A percentile compares a stretch with the other conserved stretches of the same genome.
Evolutionary conservation across 2,329 filamentous ascomycete genomes (phyloP).

Genomic region (Penicillium janthinellum): DNA sequence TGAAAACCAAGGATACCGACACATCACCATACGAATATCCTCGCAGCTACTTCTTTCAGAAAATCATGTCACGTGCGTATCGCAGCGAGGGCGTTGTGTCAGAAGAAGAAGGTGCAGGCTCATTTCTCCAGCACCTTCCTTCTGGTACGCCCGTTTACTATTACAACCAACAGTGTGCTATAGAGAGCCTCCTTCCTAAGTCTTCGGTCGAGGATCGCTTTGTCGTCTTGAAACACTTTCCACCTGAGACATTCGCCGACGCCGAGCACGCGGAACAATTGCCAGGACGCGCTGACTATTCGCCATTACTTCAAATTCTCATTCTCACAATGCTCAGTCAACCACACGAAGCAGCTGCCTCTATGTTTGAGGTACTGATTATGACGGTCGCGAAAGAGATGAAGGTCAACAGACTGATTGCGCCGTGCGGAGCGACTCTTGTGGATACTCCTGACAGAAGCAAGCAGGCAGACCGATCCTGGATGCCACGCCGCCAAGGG

Average conservation of each 20-base stretch:
- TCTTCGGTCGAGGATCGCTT: constrained; percentile 10
- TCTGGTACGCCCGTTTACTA: constrained; percentile 9
- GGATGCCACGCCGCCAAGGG: not conserved
- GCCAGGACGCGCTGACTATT: constrained; percentile 10
- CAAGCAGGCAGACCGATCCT: constrained; percentile 12
- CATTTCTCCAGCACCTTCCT: constrained; percentile 6
- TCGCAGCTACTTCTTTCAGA: not conserved
- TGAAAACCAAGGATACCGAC: too few species aligned
- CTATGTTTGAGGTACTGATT: not conserved
- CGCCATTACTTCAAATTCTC: constrained; percentile 7
- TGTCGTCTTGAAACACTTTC: constrained; percentile 7
- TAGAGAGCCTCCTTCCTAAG: constrained; percentile 1
- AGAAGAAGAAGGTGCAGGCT: not conserved
- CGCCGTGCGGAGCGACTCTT: not conserved
- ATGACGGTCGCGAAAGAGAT: not conserved
- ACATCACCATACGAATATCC: not conserved
- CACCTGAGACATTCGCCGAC: not conserved
- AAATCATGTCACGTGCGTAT: not conserved
- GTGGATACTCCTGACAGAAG: constrained; percentile 4
- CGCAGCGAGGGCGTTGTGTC: constrained; percentile 2
- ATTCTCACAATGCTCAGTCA: constrained; percentile 6
- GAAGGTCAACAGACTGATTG: not conserved
- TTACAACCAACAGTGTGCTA: not conserved
- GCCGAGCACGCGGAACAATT: not conserved
- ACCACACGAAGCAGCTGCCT: constrained; percentile 2